Evolutionary conservation across 75 land plant species (phyloP).

Genomic region (Azolla pinnata): DNA sequence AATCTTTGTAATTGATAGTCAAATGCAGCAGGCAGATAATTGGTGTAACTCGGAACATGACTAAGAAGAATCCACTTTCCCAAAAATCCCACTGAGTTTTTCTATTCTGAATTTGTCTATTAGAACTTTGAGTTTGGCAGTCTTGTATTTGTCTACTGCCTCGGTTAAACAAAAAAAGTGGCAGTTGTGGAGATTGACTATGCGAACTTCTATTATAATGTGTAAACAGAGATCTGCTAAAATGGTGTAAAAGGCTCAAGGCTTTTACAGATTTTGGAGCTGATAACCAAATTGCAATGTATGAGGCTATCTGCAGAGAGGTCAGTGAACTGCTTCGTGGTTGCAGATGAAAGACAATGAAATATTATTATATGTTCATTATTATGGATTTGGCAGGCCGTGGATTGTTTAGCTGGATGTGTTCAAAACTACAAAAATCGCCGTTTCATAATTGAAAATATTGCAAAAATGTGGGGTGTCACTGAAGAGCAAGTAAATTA

Average conservation of each 20-base stretch:
- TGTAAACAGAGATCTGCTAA: constrained; percentile 71
- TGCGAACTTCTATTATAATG: too few species aligned
- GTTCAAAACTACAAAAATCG: constrained; percentile 33
- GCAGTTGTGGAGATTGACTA: too few species aligned
- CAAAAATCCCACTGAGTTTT: too few species aligned
- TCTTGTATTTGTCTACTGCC: too few species aligned
- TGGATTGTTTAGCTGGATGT: constrained; percentile 76
- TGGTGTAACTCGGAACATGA: too few species aligned
- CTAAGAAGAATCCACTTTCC: too few species aligned
- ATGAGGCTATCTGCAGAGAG: constrained; percentile 58
- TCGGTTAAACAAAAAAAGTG: too few species aligned
- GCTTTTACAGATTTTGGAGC: constrained; percentile 10
- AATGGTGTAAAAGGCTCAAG: constrained; percentile 74
- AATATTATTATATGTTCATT: neutral
- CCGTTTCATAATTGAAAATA: constrained; percentile 40
- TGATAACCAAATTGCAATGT: constrained; percentile 16
- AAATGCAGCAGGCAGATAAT: too few species aligned
- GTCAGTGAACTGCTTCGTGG: constrained; percentile 14
- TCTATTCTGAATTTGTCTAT: too few species aligned
- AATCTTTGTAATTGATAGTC: too few species aligned
- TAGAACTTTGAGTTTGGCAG: too few species aligned
- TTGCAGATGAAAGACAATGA: neutral
- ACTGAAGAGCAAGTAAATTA: constrained; percentile 29
- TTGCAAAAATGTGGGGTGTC: constrained; percentile 55
- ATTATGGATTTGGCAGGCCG: constrained; percentile 40